A percentile compares a stretch with the other conserved stretches of the same genome.
These are phyloP conservation scores for Xylaria sp. DNA, from an alignment of 2,329 filamentous ascomycete species.

Conservation along the genomic window DNA sequence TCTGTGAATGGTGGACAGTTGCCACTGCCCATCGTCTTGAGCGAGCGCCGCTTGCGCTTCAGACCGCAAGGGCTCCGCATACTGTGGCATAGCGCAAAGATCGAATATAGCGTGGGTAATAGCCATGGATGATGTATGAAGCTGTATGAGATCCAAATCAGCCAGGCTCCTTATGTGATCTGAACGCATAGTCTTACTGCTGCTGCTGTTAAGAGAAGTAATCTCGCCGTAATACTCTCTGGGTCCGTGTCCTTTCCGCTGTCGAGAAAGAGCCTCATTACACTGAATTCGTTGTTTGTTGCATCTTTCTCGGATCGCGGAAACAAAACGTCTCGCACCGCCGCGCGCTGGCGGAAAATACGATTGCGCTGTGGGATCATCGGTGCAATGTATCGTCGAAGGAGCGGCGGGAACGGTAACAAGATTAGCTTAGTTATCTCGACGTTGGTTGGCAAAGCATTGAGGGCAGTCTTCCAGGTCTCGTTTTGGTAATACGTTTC, in stretches of 20 bases:
- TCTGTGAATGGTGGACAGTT: not conserved
- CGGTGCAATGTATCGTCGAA: conserved; percentile 7
- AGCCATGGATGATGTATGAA: not conserved
- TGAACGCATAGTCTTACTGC: not conserved
- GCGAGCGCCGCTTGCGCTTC: not conserved
- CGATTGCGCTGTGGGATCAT: conserved; percentile 14
- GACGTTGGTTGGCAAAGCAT: conserved; percentile 1
- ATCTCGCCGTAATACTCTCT: conserved; percentile 9
- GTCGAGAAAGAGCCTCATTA: conserved; percentile 14
- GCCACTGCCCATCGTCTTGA: not conserved
- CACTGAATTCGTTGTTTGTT: conserved; percentile 1
- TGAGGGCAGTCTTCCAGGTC: conserved; percentile 15
- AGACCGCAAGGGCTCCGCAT: not conserved
- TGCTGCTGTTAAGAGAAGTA: conserved; percentile 7
- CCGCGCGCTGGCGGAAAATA: conserved; percentile 13
- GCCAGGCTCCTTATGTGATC: no score
- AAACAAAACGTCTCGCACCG: conserved; percentile 4
- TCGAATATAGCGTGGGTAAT: conserved; percentile 2
- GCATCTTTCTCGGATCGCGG: not conserved
- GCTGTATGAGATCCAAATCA: no score
- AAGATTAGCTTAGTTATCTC: conserved; percentile 22
- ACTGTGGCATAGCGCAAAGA: not conserved
- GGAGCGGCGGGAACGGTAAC: conserved; percentile 6
- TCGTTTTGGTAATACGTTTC: not conserved
- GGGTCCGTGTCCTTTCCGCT: conserved; percentile 16